phyloP scores from a whole-genome alignment of 2,329 filamentous ascomycete genomes.

The Apiospora marii region DNA sequence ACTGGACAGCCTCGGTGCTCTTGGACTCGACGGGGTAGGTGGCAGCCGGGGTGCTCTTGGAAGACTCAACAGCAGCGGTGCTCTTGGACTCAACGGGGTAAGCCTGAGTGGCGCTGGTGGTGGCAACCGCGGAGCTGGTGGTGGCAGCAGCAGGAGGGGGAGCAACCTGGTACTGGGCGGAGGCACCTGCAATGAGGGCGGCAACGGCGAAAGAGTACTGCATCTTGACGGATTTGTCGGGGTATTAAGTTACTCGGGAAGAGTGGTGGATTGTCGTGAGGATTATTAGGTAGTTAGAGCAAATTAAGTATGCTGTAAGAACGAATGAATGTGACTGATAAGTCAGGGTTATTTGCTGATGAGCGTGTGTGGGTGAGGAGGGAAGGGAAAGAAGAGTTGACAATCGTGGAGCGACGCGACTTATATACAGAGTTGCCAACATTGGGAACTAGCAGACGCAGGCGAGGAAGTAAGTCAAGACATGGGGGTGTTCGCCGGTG shows the following conservation, averaged over 20 bases:
- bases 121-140: conserved; percentile 15
- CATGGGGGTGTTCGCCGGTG: conserved; percentile 9
- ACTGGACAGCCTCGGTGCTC: conserved; percentile 11
- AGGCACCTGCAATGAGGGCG: conserved; percentile 57
- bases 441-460: not conserved
- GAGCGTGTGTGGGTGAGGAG: conserved; percentile 61
- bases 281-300: conserved; percentile 40
- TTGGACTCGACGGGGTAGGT: not conserved
- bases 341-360: conserved; percentile 56
- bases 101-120: conserved; percentile 32
- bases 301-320: conserved; percentile 47
- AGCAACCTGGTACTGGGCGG: conserved; percentile 38
- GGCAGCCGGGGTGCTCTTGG: not conserved
- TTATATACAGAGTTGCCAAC: conserved; percentile 55
- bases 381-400: conserved; percentile 44
- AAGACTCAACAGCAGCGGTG: conserved; percentile 5
- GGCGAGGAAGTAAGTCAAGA: not conserved
- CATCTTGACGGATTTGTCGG: conserved; percentile 66
- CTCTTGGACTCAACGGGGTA: conserved; percentile 25
- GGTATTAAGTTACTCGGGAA: conserved; percentile 48
- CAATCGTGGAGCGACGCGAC: conserved; percentile 48
- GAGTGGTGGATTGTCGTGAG: conserved; percentile 40
- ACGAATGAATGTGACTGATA: conserved; percentile 68
- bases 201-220: conserved; percentile 66
- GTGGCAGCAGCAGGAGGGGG: conserved; percentile 14